These are phyloP conservation scores for Erodium trifolium DNA, from an alignment of 441 rosid species.

Conservation along the genomic window DNA sequence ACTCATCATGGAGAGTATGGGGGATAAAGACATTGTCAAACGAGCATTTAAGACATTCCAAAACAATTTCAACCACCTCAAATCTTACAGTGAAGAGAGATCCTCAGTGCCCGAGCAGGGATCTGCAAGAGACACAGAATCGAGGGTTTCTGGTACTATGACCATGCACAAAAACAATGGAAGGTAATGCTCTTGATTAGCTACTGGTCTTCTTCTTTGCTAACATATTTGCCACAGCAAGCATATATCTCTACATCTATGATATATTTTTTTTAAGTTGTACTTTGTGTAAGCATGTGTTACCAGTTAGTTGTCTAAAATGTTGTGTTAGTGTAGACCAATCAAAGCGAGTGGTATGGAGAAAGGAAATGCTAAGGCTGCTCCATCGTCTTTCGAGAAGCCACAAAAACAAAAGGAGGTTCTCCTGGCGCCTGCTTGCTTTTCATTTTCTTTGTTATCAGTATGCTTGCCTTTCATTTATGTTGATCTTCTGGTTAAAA, in stretches of 20 bases:
- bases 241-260: too few species aligned
- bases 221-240: conserved; percentile 5
- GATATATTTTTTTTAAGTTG: too few species aligned
- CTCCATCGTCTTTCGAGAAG: conserved; percentile 41
- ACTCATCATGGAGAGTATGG: conserved; percentile 88
- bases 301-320: conserved; percentile 11
- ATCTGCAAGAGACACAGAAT: conserved; percentile 34
- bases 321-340: conserved; percentile 33
- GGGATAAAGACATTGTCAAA: conserved; percentile 88
- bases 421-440: neutral
- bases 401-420: conserved; percentile 55
- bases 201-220: conserved; percentile 13
- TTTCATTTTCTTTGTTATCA: neutral
- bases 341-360: conserved; percentile 36
- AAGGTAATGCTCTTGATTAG: conserved; percentile 41
- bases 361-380: conserved; percentile 47
- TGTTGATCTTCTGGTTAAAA: conserved; percentile 14
- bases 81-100: conserved; percentile 35
- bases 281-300: neutral
- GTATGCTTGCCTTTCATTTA: conserved; percentile 1
- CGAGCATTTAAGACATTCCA: conserved; percentile 90
- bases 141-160: conserved; percentile 32
- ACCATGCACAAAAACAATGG: conserved; percentile 44
- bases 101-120: conserved; percentile 42
- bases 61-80: conserved; percentile 39